A percentile compares a stretch with the other conserved stretches of the same genome.
phyloP scores from a whole-genome alignment of 2,329 filamentous ascomycete species.

The Talaromyces atroroseus region DNA sequence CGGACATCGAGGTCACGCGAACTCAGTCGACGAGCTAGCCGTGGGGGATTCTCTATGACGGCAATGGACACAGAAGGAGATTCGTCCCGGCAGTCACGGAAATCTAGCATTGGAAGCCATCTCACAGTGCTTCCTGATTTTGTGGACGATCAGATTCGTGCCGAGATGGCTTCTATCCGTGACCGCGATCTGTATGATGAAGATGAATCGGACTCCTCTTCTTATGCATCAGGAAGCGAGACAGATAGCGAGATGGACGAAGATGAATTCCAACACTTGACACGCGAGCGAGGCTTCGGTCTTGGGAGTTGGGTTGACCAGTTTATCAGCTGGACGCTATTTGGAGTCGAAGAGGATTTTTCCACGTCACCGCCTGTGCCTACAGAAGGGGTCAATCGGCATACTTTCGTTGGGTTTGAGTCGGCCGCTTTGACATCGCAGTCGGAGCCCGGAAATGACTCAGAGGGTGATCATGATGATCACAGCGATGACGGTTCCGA shows the following conservation, averaged over 20 bases:
- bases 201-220: conserved; percentile 17
- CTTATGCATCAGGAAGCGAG: conserved; percentile 24
- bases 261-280: conserved; percentile 48
- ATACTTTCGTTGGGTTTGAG: conserved; percentile 5
- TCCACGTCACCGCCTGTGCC: conserved; percentile 15
- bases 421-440: not conserved
- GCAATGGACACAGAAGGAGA: conserved; percentile 15
- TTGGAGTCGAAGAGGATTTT: conserved; percentile 48
- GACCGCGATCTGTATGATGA: conserved; percentile 14
- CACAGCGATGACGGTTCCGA: conserved; percentile 22
- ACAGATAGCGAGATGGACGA: conserved; percentile 45
- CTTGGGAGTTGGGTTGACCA: conserved; percentile 54
- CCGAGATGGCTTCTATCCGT: conserved; percentile 33
- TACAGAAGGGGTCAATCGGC: conserved; percentile 18
- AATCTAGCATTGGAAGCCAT: conserved; percentile 15
- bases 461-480: conserved; percentile 7
- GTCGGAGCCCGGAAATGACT: not conserved
- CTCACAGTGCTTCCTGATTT: conserved; percentile 43
- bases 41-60: conserved; percentile 34
- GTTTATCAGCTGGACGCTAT: conserved; percentile 54
- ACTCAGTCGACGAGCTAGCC: conserved; percentile 30
- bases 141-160: conserved; percentile 40
- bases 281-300: conserved; percentile 49
- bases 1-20: conserved; percentile 29
- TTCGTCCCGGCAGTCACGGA: conserved; percentile 7